Evolutionary conservation across 345 rosid genomes (phyloP), one percentile per base, ranked within the genome.

Genomic region (Isatis tinctoria): DNA sequence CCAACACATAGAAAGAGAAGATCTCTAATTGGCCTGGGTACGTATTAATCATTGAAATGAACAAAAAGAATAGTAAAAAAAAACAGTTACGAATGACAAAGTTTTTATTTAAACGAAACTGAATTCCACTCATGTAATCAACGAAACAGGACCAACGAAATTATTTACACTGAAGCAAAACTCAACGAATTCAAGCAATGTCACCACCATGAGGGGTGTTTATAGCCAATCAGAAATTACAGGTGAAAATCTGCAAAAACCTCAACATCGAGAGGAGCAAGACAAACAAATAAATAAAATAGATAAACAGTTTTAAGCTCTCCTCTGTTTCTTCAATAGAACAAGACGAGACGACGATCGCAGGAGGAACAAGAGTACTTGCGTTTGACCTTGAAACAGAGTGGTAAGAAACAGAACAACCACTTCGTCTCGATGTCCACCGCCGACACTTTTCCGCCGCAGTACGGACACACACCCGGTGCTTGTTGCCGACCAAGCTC

Each of bases 341-440:
- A 72, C 76, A 77, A 71, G 22, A 77, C 80, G 18, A 93, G 78
- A 27, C 87, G 90, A 59, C 83, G 84, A 20, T 83, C 58, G 27
- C 98, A 93, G 1, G 82, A 48, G 58, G 88, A 73, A 79, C 98
- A 93, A n/a, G 67, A 74, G 49, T 71, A 87, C 65, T 79, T 88
- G 59, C 87, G 81, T 80, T 88, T 91, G 69, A 88, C 76, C 17
- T 81, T 83, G 79, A 83, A 86, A 70, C 83, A 88, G 20, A 93
- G 47, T 54, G 96, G 90, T 69, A 93, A 73, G 86, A 87, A 91
- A 78, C 96, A 94, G 80, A 91, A 80, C 54, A 91, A 82, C 94
- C 92, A 82, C 41, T 83, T 87, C 5, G 80, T 88, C 79, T 93
- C 91, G 0, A 87, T 80, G 47, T 87, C 97, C 45, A 86, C 65